Evolutionary conservation across 1,284 basidiomycete genomes (phyloP), one percentile per base, ranked within the genome.

Genomic region (Inonotus obliquus): DNA sequence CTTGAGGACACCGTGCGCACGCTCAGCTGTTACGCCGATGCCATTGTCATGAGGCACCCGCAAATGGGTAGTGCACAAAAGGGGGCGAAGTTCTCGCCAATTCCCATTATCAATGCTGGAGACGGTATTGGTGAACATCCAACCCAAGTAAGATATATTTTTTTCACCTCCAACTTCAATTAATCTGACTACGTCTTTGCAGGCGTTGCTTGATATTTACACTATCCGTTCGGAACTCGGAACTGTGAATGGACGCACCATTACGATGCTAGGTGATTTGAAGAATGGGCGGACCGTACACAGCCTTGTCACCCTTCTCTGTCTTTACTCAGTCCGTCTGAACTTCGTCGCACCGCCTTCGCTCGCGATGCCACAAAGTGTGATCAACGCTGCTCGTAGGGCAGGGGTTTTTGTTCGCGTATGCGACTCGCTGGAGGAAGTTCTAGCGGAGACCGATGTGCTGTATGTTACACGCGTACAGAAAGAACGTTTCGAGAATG

Each of bases 201-300:
- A 93, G 88, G 94, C 93, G 29, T 80, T 98, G 49, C 79, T 99
- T 63, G 97, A 99, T 72, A 87, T 98, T 29, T 99, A 94, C 76
- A 98, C 96, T 48, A 99, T 99, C 69, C 94, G 97, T 65, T 96
- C 94, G 54, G 97, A 99, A 77, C 84, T 99, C 49, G 97, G 97
- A 65, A 98, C 96, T 0, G 94, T 99, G 66, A 98, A 98, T 71
- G 97, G 96, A 54, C 88, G 93, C 61, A 96, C 93, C 13, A 90
- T 99, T 72, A 99, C 97, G 10, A 75, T 96, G 37, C 85, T 99
- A 9, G 97, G 97, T 63, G 97, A 99, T 75, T 82, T 99, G 69
- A 98, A 98, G 83, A 97, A 99, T 72, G 97, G 97, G 44, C 87
- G 97, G 62, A 99, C 97, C 0, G 96, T 98, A 1, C 97, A 99